These are phyloP conservation scores for Pinus taeda DNA, from an alignment of 75 land plant species.

Conservation along the genomic window DNA sequence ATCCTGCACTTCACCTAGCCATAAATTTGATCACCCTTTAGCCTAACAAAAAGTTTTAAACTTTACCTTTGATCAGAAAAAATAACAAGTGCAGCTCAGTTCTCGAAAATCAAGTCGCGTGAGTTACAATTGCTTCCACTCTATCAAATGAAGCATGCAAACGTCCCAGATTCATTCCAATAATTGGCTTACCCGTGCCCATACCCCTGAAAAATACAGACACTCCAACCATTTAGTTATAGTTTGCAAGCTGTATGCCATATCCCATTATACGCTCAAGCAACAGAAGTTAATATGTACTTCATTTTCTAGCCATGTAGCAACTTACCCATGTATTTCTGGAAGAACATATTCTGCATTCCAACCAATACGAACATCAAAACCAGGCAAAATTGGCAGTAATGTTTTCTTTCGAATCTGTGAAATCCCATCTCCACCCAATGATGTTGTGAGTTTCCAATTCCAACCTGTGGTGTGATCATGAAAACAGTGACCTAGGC, in stretches of 20 bases:
- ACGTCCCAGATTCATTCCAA: slow-evolving; percentile 68
- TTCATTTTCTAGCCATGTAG: neutral
- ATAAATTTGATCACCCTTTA: neutral
- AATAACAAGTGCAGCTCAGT: neutral
- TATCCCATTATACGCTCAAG: neutral
- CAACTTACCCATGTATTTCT: slow-evolving; percentile 80
- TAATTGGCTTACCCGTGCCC: slow-evolving; percentile 65
- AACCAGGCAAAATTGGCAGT: slow-evolving; percentile 69
- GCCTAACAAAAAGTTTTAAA: neutral
- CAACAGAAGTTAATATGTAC: neutral
- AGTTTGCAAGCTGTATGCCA: neutral
- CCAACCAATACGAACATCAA: slow-evolving; percentile 90
- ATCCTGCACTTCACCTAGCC: neutral
- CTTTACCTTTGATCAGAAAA: neutral
- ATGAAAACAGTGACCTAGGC: slow-evolving; percentile 86
- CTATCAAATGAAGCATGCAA: slow-evolving; percentile 77
- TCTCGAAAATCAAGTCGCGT: slow-evolving; percentile 14
- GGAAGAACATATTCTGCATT: slow-evolving; percentile 93
- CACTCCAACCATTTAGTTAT: neutral
- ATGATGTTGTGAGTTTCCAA: slow-evolving; percentile 88
- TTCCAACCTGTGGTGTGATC: slow-evolving; percentile 83
- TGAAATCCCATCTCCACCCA: slow-evolving; percentile 80
- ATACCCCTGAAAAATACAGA: slow-evolving; percentile 43
- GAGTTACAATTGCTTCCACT: slow-evolving; percentile 70
- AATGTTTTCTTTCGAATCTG: slow-evolving; percentile 77